Evolutionary conservation across 2,329 filamentous ascomycete genomes (phyloP).

Genomic region (Biscogniauxia sp.): DNA sequence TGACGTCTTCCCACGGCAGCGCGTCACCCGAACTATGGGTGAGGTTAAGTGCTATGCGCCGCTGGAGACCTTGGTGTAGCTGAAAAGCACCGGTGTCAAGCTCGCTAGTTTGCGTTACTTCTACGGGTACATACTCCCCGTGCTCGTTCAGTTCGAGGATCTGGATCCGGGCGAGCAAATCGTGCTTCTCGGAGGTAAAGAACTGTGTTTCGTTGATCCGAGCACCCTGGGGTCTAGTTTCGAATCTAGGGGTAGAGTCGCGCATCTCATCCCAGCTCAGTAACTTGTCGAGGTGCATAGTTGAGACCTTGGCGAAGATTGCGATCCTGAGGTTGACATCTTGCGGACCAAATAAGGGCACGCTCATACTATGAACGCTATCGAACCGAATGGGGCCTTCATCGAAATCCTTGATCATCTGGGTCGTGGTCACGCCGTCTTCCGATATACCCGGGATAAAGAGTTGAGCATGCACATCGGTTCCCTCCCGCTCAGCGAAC

Average conservation of each 20-base stretch:
- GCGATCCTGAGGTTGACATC: conserved; percentile 79
- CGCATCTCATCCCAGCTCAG: conserved; percentile 99
- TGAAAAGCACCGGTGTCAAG: conserved; percentile 90
- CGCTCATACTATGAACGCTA: conserved; percentile 96
- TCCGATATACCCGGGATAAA: conserved; percentile 90
- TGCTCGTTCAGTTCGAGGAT: conserved; percentile 89
- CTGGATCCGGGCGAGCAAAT: conserved; percentile 84
- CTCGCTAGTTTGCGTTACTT: conserved; percentile 82
- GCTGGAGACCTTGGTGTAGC: conserved; percentile 89
- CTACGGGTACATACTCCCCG: conserved; percentile 87
- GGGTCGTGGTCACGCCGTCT: conserved; percentile 89
- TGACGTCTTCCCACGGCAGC: conserved; percentile 84
- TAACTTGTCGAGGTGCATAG: conserved; percentile 94
- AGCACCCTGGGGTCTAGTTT: conserved; percentile 54
- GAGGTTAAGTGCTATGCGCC: conserved; percentile 83
- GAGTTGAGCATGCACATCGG: conserved; percentile 93
- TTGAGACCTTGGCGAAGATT: conserved; percentile 85
- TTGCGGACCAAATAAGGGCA: conserved; percentile 74
- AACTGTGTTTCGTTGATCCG: conserved; percentile 90
- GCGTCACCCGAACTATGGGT: conserved; percentile 87
- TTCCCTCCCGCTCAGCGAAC: conserved; percentile 93
- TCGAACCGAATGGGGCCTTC: conserved; percentile 91
- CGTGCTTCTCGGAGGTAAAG: conserved; percentile 88
- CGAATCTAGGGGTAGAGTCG: conserved; percentile 64
- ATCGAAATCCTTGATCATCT: conserved; percentile 91